Evolutionary conservation across 2,329 filamentous ascomycete species (phyloP), one percentile per base, ranked within the genome.

Genomic region (Didymellaceae sp.): DNA sequence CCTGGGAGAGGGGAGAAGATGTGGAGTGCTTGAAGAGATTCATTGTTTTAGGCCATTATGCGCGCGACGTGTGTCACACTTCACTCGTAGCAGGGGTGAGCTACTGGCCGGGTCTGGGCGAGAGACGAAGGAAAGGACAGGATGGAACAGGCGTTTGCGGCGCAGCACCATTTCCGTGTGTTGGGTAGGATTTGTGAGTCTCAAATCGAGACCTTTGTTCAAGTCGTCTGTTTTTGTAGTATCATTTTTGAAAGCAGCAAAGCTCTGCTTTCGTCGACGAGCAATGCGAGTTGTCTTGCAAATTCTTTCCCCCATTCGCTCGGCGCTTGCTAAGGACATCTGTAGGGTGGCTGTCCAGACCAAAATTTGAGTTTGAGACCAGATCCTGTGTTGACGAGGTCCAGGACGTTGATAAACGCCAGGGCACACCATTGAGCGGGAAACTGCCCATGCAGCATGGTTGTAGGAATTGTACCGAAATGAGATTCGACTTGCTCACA

Each of bases 61-160:
- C 4, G 18, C 18, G 11, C 14, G n/a, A n/a, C n/a, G n/a, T n/a
- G n/a, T n/a, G n/a, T n/a, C n/a, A 5, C 33, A 35, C 3, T 22
- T 11, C n/a, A 25, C 11, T 11, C 11, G 7, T 7, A 25, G 11
- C 7, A 6, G 24, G 11, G 24, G 11, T 25, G 7, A 25, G 7
- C 24, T 11, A 25, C 11, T 25, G 24, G 7, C 7, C 26, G 26
- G 26, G 26, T 28, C 14, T 21, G 14, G 31, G 16, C 13, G 33
- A 13, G 8, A 8, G 7, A 6, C 16, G 30, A 10, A 3, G 16
- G 32, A 38, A 17, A 6, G 13, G 7, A 17, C 13, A 24, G 22
- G 24, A 42, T 9, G 32, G 17, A 24, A 35, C 11, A 5, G 45
- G 45, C 45, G 45, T 48, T 48, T 48, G 38, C 24, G 45, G 45